phyloP scores from a whole-genome alignment of 1,284 basidiomycete species.

The Ustilago xerochloae region DNA sequence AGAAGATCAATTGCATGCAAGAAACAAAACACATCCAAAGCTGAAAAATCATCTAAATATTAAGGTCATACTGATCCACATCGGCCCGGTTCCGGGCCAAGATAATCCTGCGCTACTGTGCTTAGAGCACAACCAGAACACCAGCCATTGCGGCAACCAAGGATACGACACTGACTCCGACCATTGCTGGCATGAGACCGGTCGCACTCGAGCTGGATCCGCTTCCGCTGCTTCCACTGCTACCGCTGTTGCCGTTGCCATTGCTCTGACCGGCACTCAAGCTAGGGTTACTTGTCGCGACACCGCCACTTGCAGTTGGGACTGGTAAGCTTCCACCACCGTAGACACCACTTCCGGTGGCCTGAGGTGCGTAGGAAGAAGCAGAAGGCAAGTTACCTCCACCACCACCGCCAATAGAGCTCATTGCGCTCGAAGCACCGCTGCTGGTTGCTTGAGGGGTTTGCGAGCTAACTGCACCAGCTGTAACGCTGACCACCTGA shows the following conservation, averaged over 20 bases:
- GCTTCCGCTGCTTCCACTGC: constrained; percentile 20
- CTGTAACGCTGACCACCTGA: constrained; percentile 46
- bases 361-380: constrained; percentile 12
- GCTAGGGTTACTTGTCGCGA: constrained; percentile 14
- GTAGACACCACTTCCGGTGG: constrained; percentile 30
- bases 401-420: constrained; percentile 14
- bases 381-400: constrained; percentile 7
- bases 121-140: constrained; percentile 20
- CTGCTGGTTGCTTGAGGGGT: constrained; percentile 22
- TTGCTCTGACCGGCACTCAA: constrained; percentile 18
- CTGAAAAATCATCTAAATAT: too few relatives aligned
- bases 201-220: constrained; percentile 22
- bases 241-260: constrained; percentile 15
- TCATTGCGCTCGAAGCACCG: constrained; percentile 7
- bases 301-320: constrained; percentile 34
- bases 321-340: constrained; percentile 50
- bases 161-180: not conserved
- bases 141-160: constrained; percentile 13
- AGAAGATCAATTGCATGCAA: too few relatives aligned
- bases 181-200: constrained; percentile 3
- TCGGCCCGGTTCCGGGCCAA: too few relatives aligned
- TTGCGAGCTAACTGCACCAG: constrained; percentile 36
- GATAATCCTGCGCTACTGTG: not conserved
- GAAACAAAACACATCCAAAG: too few relatives aligned
- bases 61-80: too few relatives aligned